Base-by-base conservation (phyloP, 2,329 filamentous ascomycete genomes). In the Aspergillus tubingensis region DNA sequence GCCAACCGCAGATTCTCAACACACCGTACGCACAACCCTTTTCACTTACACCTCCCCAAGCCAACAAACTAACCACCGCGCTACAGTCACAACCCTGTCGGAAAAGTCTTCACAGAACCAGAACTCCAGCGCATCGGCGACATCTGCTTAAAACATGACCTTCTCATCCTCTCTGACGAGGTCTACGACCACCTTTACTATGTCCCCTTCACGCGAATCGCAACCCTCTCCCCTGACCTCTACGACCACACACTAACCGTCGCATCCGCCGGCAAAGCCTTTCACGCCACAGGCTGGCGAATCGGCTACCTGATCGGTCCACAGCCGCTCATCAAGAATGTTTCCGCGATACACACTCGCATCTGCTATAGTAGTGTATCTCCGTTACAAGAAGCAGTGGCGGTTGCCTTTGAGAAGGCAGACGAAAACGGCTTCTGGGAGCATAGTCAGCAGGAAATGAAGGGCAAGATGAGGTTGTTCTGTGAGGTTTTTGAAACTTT, bases 101-200 rank as follows among this genome's bases (percentile, higher is more conserved):
- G 95, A 72, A 99, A 99, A 79, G 92, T 99, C 57, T 96, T 94
- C 75, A 92, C 91, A 17, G 87, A 85, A 60, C 85, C 89, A 0
- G 95, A 99, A 75, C 85, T 98, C 5, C 83, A 92, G 69, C 86
- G 84, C 63, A 95, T 99, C 69, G 95, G 90, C 47, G 89, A 93
- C 59, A 81, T 99, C 13, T 96, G 92, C 74, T 89, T 98, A 60
- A 92, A 96, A 81, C 85, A 98, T 78, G 89, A 96, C 76, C 91
- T 97, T 74, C 91, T 98, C 70, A 96, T 98, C 67, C 85, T 98
- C 55, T 93, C 90, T 0, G 91, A 95, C 66, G 91, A 95, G 77
- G 91, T 99, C 65, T 99, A 99, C 76, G 95, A 99, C 76, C 88
- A 92, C 25, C 86, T 99, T 0, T 97, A 89, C 83, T 99, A 98